Conservation (phyloP, 2,329 filamentous ascomycete genomes). For the Ceratocystis cacaofunesta region DNA sequence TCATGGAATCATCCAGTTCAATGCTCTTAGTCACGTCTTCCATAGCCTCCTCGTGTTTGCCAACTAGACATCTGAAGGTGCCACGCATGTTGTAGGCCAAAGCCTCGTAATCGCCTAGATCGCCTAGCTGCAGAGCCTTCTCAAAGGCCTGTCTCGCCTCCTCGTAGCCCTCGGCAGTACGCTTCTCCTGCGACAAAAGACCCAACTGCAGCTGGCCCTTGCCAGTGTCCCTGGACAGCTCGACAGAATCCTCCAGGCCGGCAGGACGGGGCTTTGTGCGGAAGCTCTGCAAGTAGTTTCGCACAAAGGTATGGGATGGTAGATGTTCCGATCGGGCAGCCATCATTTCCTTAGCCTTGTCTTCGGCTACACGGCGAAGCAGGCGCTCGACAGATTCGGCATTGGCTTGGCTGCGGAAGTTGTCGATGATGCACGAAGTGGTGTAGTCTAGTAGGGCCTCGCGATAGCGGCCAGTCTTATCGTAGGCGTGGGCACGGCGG, state of each 20-base stretch:
- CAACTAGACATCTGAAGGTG: constrained; percentile 85
- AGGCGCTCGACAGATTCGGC: constrained; percentile 83
- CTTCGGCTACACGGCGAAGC: constrained; percentile 91
- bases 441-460: constrained; percentile 96
- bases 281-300: constrained; percentile 99
- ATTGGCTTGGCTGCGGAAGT: constrained; percentile 81
- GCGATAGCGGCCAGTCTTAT: constrained; percentile 79
- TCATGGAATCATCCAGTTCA: constrained; percentile 72
- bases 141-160: constrained; percentile 77
- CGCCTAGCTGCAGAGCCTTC: constrained; percentile 68
- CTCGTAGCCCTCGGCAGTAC: constrained; percentile 82
- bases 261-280: constrained; percentile 63
- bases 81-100: constrained; percentile 93
- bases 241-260: constrained; percentile 68
- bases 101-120: constrained; percentile 69
- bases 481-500: constrained; percentile 89
- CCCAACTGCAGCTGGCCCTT: constrained; percentile 77
- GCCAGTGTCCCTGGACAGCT: constrained; percentile 62
- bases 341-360: constrained; percentile 83
- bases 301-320: constrained; percentile 89
- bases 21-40: constrained; percentile 83
- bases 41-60: constrained; percentile 71
- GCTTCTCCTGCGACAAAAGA: constrained; percentile 63
- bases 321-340: constrained; percentile 73
- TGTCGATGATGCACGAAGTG: constrained; percentile 96